Evolutionary conservation across 176 grass and related monocot genomes (phyloP), one percentile per base, ranked within the genome.

Genomic region (Triticum timopheevii): DNA sequence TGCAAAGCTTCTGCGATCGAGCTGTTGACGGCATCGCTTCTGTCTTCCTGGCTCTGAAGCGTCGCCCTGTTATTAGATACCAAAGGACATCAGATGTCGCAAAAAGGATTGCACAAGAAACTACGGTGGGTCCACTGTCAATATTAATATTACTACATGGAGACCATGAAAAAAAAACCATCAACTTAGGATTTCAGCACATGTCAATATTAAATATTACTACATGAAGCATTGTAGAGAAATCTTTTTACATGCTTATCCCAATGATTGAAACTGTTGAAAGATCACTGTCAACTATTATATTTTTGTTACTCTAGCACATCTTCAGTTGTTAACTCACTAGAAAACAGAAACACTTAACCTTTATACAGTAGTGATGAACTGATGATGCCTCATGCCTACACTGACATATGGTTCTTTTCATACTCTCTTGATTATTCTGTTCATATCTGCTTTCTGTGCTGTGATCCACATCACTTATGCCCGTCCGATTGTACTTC

Each of bases 1-100:
- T 95, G 82, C 97, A 98, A 69, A 89, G 58, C 49, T 96, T 94
- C 47, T 98, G 97, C 87, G 97, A 98, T 86, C 92, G 89, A 90
- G 87, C 88, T 90, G 93, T 94, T 91, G 97, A 98, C 22, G 94
- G 97, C 19, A 92, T 98, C 79, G 84, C 97, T 88, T 93, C 88
- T 64, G 88, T 98, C 93, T 98, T 98, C 83, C 85, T 98, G 89
- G 90, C 94, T 77, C 88, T 96, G 69, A 98, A 98, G 88, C 89
- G 91, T 9, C 90, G 92, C 52, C 94, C 97, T 88, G 90, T 96
- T 81, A 96, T 96, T 84, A 88, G 97, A 83, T 98, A 88, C 80
- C 92, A 96, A 85, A 91, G 94, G 71, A 90, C 93, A 83, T 96
- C 93, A 49, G 92, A 96, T 86, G 90, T 91, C 54, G 89, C 97